Evolutionary conservation across 257 asterid genomes (phyloP).

Genomic region (Lithospermum erythrorhizon): DNA sequence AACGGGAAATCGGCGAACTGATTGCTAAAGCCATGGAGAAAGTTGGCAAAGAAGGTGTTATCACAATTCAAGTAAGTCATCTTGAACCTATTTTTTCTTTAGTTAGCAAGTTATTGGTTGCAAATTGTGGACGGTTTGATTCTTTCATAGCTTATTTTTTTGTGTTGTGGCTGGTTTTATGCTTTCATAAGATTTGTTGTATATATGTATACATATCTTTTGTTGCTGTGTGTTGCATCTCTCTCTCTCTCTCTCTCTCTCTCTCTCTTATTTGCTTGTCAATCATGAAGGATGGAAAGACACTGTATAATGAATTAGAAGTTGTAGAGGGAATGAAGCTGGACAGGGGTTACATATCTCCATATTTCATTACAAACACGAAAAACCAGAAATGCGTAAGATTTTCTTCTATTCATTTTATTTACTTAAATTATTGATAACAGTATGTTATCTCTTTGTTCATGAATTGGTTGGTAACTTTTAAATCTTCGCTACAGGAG

Average conservation of each 20-base stretch:
- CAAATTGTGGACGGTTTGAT: background rate
- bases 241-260: background rate
- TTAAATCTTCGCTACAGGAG: slow-evolving; percentile 21
- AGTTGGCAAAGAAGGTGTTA: slow-evolving; percentile 67
- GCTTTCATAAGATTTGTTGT: background rate
- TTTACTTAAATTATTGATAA: slow-evolving; percentile 1
- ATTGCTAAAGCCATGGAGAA: slow-evolving; percentile 63
- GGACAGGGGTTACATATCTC: slow-evolving; percentile 52
- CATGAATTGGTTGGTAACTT: background rate
- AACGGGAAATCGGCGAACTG: slow-evolving; percentile 50
- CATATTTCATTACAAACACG: slow-evolving; percentile 43
- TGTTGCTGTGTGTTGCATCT: background rate
- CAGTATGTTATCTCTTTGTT: background rate
- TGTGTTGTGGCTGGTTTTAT: background rate
- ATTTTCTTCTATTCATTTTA: background rate
- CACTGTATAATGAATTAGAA: slow-evolving; percentile 40
- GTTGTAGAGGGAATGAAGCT: slow-evolving; percentile 63
- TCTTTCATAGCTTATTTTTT: too few species aligned
- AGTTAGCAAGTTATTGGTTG: too few species aligned
- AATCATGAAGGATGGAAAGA: slow-evolving; percentile 35
- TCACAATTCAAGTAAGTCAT: slow-evolving; percentile 45
- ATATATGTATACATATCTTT: background rate
- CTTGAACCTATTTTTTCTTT: background rate
- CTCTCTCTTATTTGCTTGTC: background rate
- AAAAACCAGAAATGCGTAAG: slow-evolving; percentile 48